These are phyloP conservation scores for Aaosphaeria pasadenensis DNA, from an alignment of 2,329 filamentous ascomycete genomes.

Conservation along the genomic window DNA sequence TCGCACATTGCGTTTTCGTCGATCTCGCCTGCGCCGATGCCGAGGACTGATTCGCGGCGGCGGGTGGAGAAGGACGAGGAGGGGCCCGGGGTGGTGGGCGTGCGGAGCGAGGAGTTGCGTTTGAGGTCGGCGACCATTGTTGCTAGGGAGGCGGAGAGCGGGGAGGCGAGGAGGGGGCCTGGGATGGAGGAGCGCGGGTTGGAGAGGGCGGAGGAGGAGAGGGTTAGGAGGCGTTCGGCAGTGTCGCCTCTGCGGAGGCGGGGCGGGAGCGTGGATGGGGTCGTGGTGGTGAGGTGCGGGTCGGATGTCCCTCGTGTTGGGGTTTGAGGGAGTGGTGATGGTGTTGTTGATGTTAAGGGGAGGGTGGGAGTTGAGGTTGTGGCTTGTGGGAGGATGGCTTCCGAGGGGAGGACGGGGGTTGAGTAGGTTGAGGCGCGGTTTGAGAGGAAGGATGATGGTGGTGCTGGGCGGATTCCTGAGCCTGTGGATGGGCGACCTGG, in stretches of 20 bases:
- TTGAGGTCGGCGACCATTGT: conserved; percentile 65
- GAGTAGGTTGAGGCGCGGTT: conserved; percentile 20
- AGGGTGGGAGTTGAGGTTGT: conserved; percentile 16
- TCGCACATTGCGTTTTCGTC: conserved; percentile 2
- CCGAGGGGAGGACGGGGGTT: conserved; percentile 27
- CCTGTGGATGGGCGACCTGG: background rate
- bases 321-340: conserved; percentile 9
- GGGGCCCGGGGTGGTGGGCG: conserved; percentile 1
- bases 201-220: conserved; percentile 34
- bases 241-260: conserved; percentile 25
- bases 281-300: conserved; percentile 10
- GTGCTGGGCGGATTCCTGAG: conserved; percentile 1
- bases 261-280: conserved; percentile 17
- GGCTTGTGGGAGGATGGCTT: conserved; percentile 14
- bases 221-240: conserved; percentile 27
- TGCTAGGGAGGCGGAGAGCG: conserved; percentile 58
- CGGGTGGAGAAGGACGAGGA: conserved; percentile 1
- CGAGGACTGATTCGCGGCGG: conserved; percentile 19
- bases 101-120: conserved; percentile 45
- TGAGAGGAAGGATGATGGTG: conserved; percentile 10
- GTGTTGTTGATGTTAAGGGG: conserved; percentile 2
- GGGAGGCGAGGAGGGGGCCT: conserved; percentile 58
- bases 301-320: conserved; percentile 14
- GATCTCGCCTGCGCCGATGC: conserved; percentile 12
- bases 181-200: conserved; percentile 49